Conservation (phyloP, 2,329 filamentous ascomycete species). For the Penicillium sp. region DNA sequence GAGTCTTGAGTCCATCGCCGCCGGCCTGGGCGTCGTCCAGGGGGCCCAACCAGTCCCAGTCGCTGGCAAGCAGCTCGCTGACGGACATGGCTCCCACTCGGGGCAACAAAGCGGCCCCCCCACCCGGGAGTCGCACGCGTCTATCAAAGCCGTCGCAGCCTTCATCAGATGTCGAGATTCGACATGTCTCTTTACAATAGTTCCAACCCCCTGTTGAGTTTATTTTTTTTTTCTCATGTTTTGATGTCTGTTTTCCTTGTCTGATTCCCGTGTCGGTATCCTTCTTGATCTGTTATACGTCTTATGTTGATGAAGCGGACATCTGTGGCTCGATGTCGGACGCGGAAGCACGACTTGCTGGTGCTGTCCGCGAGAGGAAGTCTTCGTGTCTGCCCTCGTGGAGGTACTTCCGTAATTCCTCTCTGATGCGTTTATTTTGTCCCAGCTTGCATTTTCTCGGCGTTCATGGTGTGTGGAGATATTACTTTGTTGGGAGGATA, state of each 20-base stretch:
- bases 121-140: conserved; percentile 24
- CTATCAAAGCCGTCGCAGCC: conserved; percentile 28
- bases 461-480: neutral
- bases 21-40: conserved; percentile 26
- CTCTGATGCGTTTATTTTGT: neutral
- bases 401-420: neutral
- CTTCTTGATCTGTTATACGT: neutral
- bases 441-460: neutral
- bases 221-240: no score
- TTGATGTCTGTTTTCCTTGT: neutral
- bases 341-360: neutral
- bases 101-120: neutral
- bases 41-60: conserved; percentile 16
- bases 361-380: neutral
- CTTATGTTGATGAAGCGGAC: neutral
- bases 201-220: neutral
- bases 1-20: conserved; percentile 22
- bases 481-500: neutral
- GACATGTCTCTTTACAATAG: conserved; percentile 29
- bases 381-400: neutral
- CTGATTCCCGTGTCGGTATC: neutral
- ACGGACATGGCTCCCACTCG: conserved; percentile 31
- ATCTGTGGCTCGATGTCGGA: neutral
- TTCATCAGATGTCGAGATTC: conserved; percentile 30
- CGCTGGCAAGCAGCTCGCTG: conserved; percentile 35